Evolutionary conservation across 2,329 filamentous ascomycete species (phyloP).

Genomic region (Arachnopeziza araneosa): DNA sequence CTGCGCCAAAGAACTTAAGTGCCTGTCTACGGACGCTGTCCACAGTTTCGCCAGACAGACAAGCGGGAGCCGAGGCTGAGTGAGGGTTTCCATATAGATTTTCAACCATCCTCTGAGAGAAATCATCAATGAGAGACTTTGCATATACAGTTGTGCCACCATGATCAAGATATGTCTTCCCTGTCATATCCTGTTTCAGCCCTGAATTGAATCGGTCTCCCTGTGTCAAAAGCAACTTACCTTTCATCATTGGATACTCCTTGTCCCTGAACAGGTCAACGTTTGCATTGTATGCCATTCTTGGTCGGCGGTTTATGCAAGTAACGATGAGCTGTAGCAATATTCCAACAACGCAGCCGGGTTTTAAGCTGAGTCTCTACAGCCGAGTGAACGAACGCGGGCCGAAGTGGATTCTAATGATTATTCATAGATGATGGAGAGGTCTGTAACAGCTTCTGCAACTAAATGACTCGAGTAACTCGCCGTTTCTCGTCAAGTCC

Average conservation of each 20-base stretch:
- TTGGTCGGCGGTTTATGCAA: background rate
- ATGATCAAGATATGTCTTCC: constrained; percentile 73
- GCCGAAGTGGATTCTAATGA: background rate
- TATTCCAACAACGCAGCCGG: background rate
- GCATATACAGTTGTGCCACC: constrained; percentile 80
- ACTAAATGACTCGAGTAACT: no score
- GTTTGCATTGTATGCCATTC: constrained; percentile 46
- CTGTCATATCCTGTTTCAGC: constrained; percentile 7
- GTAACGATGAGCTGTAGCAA: background rate
- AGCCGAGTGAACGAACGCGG: no score
- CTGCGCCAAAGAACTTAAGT: constrained; percentile 73
- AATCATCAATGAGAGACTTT: constrained; percentile 74
- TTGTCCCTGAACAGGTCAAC: constrained; percentile 54
- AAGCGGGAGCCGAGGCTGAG: constrained; percentile 76
- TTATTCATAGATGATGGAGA: background rate
- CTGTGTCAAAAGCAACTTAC: constrained; percentile 34
- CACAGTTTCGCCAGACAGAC: constrained; percentile 66
- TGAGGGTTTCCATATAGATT: constrained; percentile 89
- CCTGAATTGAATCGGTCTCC: background rate
- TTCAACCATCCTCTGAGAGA: constrained; percentile 64
- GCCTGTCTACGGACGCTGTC: constrained; percentile 69
- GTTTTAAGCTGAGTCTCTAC: no score
- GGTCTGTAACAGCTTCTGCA: no score
- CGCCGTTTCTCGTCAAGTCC: no score
- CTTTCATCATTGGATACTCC: constrained; percentile 67